Evolutionary conservation across 331 rosid species (phyloP).

Genomic region (Acacia pycnantha): DNA sequence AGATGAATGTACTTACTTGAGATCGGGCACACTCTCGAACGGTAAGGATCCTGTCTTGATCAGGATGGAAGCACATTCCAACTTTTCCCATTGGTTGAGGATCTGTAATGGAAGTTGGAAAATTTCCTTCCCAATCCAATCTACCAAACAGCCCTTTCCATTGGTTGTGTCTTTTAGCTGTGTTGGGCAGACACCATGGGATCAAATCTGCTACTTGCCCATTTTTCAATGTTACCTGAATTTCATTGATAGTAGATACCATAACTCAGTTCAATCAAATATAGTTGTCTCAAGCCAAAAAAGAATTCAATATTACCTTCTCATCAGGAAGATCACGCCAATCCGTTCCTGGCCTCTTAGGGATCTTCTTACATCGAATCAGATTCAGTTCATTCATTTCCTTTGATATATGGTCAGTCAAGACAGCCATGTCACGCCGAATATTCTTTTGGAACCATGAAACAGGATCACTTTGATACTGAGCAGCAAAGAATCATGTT

Average conservation of each 20-base stretch:
- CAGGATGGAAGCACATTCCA: conserved; percentile 99
- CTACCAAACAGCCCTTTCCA: conserved; percentile 98
- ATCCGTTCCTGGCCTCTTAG: conserved; percentile 90
- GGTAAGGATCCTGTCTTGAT: conserved; percentile 86
- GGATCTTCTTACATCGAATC: conserved; percentile 81
- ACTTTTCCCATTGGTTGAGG: conserved; percentile 99
- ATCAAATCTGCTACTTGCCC: conserved; percentile 87
- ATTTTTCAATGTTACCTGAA: conserved; percentile 62
- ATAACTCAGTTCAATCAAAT: neutral
- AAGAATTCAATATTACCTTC: conserved; percentile 53
- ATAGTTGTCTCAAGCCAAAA: neutral
- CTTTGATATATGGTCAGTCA: conserved; percentile 85
- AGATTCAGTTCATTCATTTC: conserved; percentile 93
- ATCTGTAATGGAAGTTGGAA: conserved; percentile 93
- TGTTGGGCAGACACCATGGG: conserved; percentile 98
- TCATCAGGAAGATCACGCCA: conserved; percentile 96
- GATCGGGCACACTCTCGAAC: conserved; percentile 98
- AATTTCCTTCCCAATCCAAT: conserved; percentile 96
- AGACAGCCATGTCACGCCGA: conserved; percentile 65
- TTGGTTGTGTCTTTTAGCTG: conserved; percentile 92
- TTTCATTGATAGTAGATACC: conserved; percentile 16
- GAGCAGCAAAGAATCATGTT: conserved; percentile 23
- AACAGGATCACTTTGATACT: conserved; percentile 69
- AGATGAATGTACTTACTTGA: conserved; percentile 58
- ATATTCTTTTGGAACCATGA: conserved; percentile 92